Evolutionary conservation across 441 rosid genomes (phyloP).

Genomic region (Euphorbia schlechtendalii): DNA sequence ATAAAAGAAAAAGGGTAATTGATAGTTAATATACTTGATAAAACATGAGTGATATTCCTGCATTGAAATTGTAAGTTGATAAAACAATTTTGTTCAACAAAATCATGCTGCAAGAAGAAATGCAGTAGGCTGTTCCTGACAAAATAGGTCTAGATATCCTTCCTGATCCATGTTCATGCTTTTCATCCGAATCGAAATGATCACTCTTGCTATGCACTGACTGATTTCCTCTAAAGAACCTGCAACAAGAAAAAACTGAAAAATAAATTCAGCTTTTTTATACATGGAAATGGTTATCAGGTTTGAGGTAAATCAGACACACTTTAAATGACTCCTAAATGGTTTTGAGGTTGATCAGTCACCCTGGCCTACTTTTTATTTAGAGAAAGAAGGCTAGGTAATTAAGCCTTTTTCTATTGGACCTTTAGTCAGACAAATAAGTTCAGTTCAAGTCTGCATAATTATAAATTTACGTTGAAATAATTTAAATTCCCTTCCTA

Average conservation of each 20-base stretch:
- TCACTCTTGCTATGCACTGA: slow-evolving; percentile 22
- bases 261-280: background rate
- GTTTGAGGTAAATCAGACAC: background rate
- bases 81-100: slow-evolving; percentile 75
- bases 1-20: background rate
- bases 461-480: too few relatives aligned
- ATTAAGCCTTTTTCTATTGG: too few relatives aligned
- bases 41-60: slow-evolving; percentile 73
- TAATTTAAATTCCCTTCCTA: too few relatives aligned
- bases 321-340: background rate
- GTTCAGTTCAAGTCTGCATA: too few relatives aligned
- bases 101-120: slow-evolving; percentile 92
- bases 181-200: slow-evolving; percentile 30
- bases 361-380: too few relatives aligned
- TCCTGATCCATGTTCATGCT: slow-evolving; percentile 42
- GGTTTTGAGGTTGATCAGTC: too few relatives aligned
- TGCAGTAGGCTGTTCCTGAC: slow-evolving; percentile 85
- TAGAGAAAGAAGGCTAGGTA: too few relatives aligned
- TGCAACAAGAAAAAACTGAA: slow-evolving; percentile 18
- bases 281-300: background rate
- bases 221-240: slow-evolving; percentile 54
- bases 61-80: slow-evolving; percentile 64
- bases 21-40: slow-evolving; percentile 57
- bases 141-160: slow-evolving; percentile 58
- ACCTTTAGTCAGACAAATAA: too few relatives aligned